Evolutionary conservation across 768 basidiomycete species (phyloP), one percentile per base, ranked within the genome.

Genomic region (Paxillus involutus): DNA sequence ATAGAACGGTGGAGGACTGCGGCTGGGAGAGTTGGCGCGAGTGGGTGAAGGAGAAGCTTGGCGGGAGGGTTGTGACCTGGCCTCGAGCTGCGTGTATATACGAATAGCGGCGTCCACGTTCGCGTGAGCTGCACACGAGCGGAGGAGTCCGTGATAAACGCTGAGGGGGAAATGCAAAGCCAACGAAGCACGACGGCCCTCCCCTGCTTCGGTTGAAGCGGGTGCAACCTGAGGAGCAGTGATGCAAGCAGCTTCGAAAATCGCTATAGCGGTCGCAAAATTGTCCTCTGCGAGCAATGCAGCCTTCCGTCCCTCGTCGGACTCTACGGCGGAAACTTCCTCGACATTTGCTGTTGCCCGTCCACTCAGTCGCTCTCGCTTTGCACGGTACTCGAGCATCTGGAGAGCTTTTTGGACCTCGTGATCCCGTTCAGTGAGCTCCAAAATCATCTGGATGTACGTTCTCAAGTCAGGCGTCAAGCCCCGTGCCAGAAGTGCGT

Each of bases 71-170:
- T 74, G 62, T 1, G 63, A 53, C 26, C 76, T 74, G 13, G 70
- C 63, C 67, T 89, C 85, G 21, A 89, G 63, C 40, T 87, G 82
- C 0, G 80, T 76, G 63, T 83, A 91, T 43, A 94, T 68, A 44
- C 78, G 78, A 43, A 88, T 74, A 12, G 89, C 88, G 10, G 78
- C 77, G 24, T 85, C 75, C 29, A 86, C 71, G 41, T 85, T 77
- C 4, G 73, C 74, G 53, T 86, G 80, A 32, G 72, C 65, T 1
- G 84, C 83, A 56, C 85, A 86, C 0, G 82, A 82, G 1, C 81
- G 78, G 13, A 95, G 73, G 41, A 96, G 76, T 7, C 63, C 69
- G 32, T 71, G 67, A 67, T 84, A 92, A 3, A 81, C 63, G 14
- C 47, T 44, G 3, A 70, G 35, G 0, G 73, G 71, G 43, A 84